Conservation (phyloP, 208 protist genomes). For the Wallacemonas sp. region DNA sequence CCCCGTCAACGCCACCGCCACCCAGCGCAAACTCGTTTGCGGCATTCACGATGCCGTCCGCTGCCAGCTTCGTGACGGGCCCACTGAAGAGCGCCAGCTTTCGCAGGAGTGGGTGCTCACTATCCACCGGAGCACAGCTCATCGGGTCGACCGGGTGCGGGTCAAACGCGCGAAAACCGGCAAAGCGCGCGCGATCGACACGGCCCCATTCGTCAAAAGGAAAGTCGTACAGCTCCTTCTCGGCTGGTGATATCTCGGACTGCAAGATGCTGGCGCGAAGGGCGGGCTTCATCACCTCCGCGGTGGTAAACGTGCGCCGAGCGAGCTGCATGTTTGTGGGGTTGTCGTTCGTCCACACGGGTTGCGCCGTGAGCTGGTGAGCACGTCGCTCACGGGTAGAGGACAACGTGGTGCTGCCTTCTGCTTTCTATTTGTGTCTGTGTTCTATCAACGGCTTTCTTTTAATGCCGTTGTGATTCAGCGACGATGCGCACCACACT, state of each 20-base stretch:
- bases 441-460: too few relatives aligned
- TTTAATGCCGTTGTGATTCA: too few relatives aligned
- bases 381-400: too few relatives aligned
- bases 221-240: conserved; percentile 27
- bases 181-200: conserved; percentile 14
- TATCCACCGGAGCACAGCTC: conserved; percentile 15
- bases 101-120: conserved; percentile 15
- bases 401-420: too few relatives aligned
- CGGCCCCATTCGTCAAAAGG: conserved; percentile 31
- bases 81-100: conserved; percentile 40
- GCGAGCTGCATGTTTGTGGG: conserved; percentile 6
- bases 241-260: conserved; percentile 15
- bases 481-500: too few relatives aligned
- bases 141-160: background rate
- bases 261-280: conserved; percentile 20
- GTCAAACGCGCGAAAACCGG: conserved; percentile 17
- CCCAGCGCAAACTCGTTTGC: conserved; percentile 60
- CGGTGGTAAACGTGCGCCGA: background rate
- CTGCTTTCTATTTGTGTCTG: background rate
- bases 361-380: too few relatives aligned
- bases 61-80: conserved; percentile 39
- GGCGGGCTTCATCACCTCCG: background rate
- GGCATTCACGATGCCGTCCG: conserved; percentile 86
- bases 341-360: too few relatives aligned
- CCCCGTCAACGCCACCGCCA: conserved; percentile 83